Evolutionary conservation across 805 yeast species (phyloP).

Genomic region (Wickerhamiella occidentalis): DNA sequence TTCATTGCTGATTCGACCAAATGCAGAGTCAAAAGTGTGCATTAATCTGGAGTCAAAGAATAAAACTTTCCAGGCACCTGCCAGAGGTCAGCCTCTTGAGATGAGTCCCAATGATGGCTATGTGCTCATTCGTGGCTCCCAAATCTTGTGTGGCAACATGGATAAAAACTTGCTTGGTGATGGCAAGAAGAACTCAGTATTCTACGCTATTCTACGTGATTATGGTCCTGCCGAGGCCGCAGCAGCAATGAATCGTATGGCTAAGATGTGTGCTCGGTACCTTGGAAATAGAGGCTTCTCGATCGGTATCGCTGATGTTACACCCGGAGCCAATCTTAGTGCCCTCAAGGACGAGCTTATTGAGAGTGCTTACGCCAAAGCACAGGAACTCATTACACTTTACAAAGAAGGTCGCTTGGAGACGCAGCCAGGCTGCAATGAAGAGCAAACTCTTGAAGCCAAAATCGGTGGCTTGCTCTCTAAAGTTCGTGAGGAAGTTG

Average conservation of each 20-base stretch:
- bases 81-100: constrained; percentile 60
- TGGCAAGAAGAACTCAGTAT: constrained; percentile 94
- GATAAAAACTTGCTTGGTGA: constrained; percentile 94
- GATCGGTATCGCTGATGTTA: constrained; percentile 94
- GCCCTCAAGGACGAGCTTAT: constrained; percentile 76
- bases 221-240: constrained; percentile 97
- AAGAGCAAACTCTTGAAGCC: constrained; percentile 95
- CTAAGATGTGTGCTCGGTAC: constrained; percentile 93
- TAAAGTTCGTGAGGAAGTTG: constrained; percentile 97
- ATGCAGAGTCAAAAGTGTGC: constrained; percentile 57
- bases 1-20: constrained; percentile 76
- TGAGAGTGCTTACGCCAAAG: constrained; percentile 75
- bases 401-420: constrained; percentile 80
- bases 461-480: constrained; percentile 93
- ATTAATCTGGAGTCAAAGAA: constrained; percentile 91
- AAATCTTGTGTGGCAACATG: constrained; percentile 87
- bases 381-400: constrained; percentile 76
- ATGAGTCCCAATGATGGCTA: constrained; percentile 98
- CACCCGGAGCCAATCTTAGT: constrained; percentile 73
- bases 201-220: constrained; percentile 88
- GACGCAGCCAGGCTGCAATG: constrained; percentile 98
- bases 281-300: constrained; percentile 94
- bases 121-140: constrained; percentile 79
- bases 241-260: constrained; percentile 94
- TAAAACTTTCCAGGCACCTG: constrained; percentile 77